Evolutionary conservation across 257 asterid species (phyloP).

Genomic region (Ocimum tenuiflorum): DNA sequence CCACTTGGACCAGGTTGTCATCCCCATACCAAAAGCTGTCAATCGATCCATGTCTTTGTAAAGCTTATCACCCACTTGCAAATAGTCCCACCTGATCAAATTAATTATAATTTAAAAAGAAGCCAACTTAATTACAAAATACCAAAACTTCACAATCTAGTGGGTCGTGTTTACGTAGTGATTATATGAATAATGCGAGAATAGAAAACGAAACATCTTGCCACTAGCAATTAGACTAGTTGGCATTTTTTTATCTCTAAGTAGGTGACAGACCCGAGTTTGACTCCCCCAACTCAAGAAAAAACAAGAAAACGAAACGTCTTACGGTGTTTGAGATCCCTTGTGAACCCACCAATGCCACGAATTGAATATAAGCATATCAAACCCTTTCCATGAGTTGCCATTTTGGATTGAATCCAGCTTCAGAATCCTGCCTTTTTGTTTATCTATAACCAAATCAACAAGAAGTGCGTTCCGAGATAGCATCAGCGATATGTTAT

Average conservation of each 20-base stretch:
- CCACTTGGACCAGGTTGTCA: slow-evolving; percentile 78
- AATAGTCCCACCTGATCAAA: slow-evolving; percentile 73
- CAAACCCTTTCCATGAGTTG: slow-evolving; percentile 51
- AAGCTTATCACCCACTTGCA: slow-evolving; percentile 37
- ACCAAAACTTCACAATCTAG: too few relatives aligned
- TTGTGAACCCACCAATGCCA: slow-evolving; percentile 96
- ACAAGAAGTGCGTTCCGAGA: slow-evolving; percentile 62
- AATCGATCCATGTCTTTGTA: slow-evolving; percentile 62
- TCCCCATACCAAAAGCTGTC: slow-evolving; percentile 46
- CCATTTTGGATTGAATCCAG: slow-evolving; percentile 61
- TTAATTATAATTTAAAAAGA: too few relatives aligned
- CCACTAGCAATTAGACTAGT: too few relatives aligned
- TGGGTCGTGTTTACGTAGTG: too few relatives aligned
- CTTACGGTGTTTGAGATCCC: slow-evolving; percentile 58
- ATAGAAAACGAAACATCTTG: too few relatives aligned
- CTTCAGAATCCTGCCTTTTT: slow-evolving; percentile 42
- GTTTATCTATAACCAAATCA: slow-evolving; percentile 42
- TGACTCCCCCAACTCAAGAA: too few relatives aligned
- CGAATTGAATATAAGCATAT: slow-evolving; percentile 68
- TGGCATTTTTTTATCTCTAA: too few relatives aligned
- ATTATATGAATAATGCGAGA: too few relatives aligned
- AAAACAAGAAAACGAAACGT: too few relatives aligned
- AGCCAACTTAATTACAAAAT: too few relatives aligned
- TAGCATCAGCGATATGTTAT: slow-evolving; percentile 41
- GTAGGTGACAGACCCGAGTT: too few relatives aligned